Conservation (phyloP, 805 yeast genomes). For the Barnettozyma californica region DNA sequence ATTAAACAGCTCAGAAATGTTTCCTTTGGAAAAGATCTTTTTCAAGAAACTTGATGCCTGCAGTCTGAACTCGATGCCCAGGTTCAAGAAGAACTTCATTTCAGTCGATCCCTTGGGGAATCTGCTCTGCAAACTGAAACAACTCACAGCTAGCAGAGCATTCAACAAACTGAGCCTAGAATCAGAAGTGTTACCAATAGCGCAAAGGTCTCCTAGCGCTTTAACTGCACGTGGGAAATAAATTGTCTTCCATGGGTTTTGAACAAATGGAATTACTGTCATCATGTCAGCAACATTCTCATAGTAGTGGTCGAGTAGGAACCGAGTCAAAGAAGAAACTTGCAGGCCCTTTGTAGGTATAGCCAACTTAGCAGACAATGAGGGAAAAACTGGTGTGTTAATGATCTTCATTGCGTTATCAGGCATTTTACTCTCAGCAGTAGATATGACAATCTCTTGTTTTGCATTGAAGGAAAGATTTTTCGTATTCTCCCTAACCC, state of each 20-base stretch:
- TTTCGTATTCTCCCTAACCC: not conserved
- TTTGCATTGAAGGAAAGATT: constrained; percentile 1
- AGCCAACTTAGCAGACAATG: constrained; percentile 26
- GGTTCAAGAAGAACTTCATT: constrained; percentile 62
- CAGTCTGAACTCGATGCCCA: constrained; percentile 68
- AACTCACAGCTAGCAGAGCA: constrained; percentile 75
- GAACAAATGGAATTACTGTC: constrained; percentile 66
- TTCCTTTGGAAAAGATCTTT: constrained; percentile 44
- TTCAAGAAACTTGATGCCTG: constrained; percentile 70
- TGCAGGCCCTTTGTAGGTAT: constrained; percentile 58
- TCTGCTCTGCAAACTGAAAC: constrained; percentile 73
- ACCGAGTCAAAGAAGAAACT: constrained; percentile 66
- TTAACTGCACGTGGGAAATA: constrained; percentile 77
- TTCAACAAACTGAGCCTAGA: constrained; percentile 75
- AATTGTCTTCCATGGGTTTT: constrained; percentile 85
- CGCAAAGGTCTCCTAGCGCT: constrained; percentile 77
- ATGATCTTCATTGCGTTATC: constrained; percentile 40
- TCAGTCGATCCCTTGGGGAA: constrained; percentile 61
- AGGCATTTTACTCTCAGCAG: constrained; percentile 41
- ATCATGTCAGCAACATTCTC: constrained; percentile 74
- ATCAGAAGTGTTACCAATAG: constrained; percentile 66
- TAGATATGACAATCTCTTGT: constrained; percentile 17
- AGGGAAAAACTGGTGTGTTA: constrained; percentile 28
- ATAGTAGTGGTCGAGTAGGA: constrained; percentile 64
- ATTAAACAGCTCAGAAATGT: constrained; percentile 32